These are phyloP conservation scores for Suillus clintonianus DNA, from an alignment of 768 basidiomycete species.

Conservation along the genomic window DNA sequence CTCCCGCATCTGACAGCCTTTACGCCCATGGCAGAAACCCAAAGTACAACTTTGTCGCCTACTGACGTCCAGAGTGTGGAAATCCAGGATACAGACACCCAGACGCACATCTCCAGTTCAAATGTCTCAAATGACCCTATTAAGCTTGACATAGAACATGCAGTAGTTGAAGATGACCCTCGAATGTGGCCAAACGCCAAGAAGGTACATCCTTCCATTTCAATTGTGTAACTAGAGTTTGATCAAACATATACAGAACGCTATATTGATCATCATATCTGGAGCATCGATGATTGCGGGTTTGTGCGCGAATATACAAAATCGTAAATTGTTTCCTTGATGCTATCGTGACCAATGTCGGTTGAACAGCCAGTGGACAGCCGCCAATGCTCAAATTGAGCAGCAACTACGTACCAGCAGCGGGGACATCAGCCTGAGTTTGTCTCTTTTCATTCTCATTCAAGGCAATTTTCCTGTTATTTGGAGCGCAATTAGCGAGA, in stretches of 20 bases:
- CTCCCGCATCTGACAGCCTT: not conserved
- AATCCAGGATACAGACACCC: not conserved
- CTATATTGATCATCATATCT: conserved; percentile 26
- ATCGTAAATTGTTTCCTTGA: conserved; percentile 21
- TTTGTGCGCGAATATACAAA: conserved; percentile 25
- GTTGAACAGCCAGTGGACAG: conserved; percentile 33
- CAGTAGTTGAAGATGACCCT: conserved; percentile 57
- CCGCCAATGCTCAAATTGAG: conserved; percentile 69
- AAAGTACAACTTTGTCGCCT: conserved; percentile 6
- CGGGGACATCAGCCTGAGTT: conserved; percentile 63
- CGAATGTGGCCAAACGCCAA: conserved; percentile 55
- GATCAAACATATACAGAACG: conserved; percentile 12
- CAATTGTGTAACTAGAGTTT: not conserved
- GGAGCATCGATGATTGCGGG: conserved; percentile 30
- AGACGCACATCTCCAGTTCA: not conserved
- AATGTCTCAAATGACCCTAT: not conserved
- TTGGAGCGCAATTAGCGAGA: conserved; percentile 75
- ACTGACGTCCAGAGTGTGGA: not conserved
- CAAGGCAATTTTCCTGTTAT: conserved; percentile 69
- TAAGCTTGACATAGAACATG: conserved; percentile 37
- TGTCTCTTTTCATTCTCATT: conserved; percentile 69
- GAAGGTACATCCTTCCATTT: conserved; percentile 43
- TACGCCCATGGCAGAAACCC: conserved; percentile 4
- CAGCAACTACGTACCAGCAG: conserved; percentile 59
- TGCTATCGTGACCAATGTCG: not conserved